Percentiles rank a stretch among this genome's conserved stretches.
Evolutionary conservation across 305 asterid genomes (phyloP).

Genomic region (Euphrasia arctica): DNA sequence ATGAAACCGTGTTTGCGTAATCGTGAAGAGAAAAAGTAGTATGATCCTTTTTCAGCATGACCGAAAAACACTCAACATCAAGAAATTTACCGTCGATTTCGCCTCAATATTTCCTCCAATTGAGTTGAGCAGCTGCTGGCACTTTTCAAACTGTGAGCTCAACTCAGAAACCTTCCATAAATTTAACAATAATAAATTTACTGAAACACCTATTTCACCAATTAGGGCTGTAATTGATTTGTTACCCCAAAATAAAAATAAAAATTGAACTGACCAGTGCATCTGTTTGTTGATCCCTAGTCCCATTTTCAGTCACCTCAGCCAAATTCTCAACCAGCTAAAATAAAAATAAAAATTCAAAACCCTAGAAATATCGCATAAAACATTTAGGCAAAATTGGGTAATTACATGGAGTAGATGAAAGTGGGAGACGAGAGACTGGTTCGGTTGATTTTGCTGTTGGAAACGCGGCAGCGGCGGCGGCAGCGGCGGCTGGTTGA

Average conservation of each 20-base stretch:
- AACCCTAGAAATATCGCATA: conserved; percentile 22
- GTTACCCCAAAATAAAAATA: neutral
- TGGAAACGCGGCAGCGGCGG: conserved; percentile 40
- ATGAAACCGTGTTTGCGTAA: conserved; percentile 1
- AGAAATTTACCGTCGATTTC: conserved; percentile 63
- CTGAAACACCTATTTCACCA: neutral
- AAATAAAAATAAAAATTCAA: conserved; percentile 6
- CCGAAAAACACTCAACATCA: neutral
- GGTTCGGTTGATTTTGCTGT: conserved; percentile 41
- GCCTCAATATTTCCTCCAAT: conserved; percentile 70
- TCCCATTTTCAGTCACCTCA: conserved; percentile 68
- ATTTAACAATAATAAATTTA: conserved; percentile 8
- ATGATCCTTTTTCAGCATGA: neutral
- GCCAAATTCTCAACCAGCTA: conserved; percentile 94
- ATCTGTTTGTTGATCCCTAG: conserved; percentile 90
- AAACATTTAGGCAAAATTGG: neutral
- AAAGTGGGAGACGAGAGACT: conserved; percentile 86
- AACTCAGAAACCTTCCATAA: conserved; percentile 64
- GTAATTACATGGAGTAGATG: conserved; percentile 62
- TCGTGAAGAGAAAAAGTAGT: neutral
- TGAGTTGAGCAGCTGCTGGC: conserved; percentile 88
- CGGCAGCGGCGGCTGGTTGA: conserved; percentile 55
- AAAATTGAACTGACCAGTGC: conserved; percentile 55
- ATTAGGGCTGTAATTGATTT: neutral
- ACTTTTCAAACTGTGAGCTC: conserved; percentile 87